phyloP scores from a whole-genome alignment of 202 grass and related monocot genomes.

The Schoenoplectus triqueter region DNA sequence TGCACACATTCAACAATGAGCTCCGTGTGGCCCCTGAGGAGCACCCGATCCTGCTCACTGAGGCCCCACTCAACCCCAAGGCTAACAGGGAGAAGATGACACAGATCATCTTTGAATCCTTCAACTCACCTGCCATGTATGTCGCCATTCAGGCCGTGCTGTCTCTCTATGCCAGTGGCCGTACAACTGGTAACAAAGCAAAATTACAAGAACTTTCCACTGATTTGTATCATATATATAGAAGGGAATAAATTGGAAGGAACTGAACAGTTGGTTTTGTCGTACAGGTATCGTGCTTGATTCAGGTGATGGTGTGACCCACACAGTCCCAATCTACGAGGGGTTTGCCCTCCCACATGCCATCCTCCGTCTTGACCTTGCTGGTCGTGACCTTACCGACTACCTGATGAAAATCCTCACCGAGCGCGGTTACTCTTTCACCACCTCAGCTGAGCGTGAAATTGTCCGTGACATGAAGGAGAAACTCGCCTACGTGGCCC shows the following conservation, averaged over 20 bases:
- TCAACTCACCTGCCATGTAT: conserved; percentile 96
- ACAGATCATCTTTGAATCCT: conserved; percentile 99
- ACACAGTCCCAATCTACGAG: conserved; percentile 94
- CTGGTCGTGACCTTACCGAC: conserved; percentile 90
- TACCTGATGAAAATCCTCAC: conserved; percentile 97
- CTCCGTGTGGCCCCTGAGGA: conserved; percentile 89
- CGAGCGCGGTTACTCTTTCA: conserved; percentile 93
- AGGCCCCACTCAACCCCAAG: conserved; percentile 96
- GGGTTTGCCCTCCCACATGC: conserved; percentile 88
- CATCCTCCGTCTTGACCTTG: conserved; percentile 82
- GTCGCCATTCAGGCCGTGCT: conserved; percentile 97
- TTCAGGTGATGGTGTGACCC: conserved; percentile 93
- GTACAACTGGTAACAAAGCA: conserved; percentile 72
- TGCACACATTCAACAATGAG: conserved; percentile 98
- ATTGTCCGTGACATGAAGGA: conserved; percentile 98
- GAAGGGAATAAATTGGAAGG: neutral
- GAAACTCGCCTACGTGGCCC: conserved; percentile 86
- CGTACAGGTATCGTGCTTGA: conserved; percentile 81
- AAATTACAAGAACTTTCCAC: neutral
- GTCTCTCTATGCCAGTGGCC: conserved; percentile 93
- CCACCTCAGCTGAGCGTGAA: conserved; percentile 89
- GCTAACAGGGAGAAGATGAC: conserved; percentile 98
- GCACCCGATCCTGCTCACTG: conserved; percentile 84
- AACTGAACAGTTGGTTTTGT: conserved; percentile 12
- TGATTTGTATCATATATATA: neutral